Evolutionary conservation across 768 basidiomycete species (phyloP), one percentile per base, ranked within the genome.

Genomic region (Chalciporus pseudorubinellus): DNA sequence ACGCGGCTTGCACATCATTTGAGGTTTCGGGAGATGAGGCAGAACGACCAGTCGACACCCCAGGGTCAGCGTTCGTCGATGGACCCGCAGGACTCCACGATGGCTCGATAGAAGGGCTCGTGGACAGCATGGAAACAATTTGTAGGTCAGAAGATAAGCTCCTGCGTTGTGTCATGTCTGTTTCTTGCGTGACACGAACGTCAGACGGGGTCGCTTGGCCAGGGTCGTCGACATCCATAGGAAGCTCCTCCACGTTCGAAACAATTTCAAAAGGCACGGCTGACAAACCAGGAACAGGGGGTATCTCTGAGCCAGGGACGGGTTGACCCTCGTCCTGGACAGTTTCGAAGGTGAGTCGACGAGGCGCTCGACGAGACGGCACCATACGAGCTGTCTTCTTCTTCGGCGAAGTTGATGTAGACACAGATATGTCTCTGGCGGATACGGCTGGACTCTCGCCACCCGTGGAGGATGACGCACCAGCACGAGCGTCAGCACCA

Each of bases 351-450:
- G 59, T 2, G 29, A 62, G 31, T 7, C 59, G 55, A 10, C 59
- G 65, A 26, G 65, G 64, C 26, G 59, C 33, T 28, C 53, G 63
- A 19, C 63, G 55, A 9, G 54, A 53, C 1, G 64, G 64, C 8
- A 65, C 59, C 43, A 65, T 65, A 28, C 64, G 64, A 31, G 62
- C 62, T 9, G 64, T 55, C 50, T 62, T 66, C 44, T 46, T 59
- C 41, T 22, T 65, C 22, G 19, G 34, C 9, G 51, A 24, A 3
- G 47, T 48, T 9, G 59, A 49, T 34, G 19, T 5, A 8, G 51
- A 21, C 3, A 45, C 48, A 7, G 57, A 49, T 34, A 16, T 28
- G 36, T 52, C 46, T 14, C 42, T 44, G 3, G 20, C 36, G 12
- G 18, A 38, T 4, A 2, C 8, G 0, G 36, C 28, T 6, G 39